These are phyloP conservation scores for Nannochloropsis gaditana DNA, from an alignment of 108 stramenopile genomes.

Conservation along the genomic window DNA sequence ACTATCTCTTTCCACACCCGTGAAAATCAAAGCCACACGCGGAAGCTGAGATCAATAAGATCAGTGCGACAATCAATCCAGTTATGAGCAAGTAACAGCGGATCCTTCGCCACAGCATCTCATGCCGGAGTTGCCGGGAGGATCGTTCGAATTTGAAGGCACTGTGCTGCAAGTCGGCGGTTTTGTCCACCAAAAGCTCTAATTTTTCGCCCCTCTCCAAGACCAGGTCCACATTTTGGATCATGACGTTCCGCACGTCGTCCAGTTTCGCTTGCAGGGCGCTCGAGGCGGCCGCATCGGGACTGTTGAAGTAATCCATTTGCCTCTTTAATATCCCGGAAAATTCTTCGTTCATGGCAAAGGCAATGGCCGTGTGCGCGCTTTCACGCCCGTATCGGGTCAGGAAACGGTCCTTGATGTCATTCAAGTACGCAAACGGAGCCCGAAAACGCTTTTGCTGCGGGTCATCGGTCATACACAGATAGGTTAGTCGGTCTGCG, in stretches of 20 bases:
- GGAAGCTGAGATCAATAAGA: slow-evolving; percentile 42
- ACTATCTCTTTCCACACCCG: not conserved
- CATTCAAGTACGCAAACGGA: slow-evolving; percentile 89
- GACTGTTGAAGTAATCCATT: slow-evolving; percentile 81
- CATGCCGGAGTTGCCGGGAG: slow-evolving; percentile 63
- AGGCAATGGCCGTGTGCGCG: slow-evolving; percentile 73
- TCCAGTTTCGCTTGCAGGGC: slow-evolving; percentile 82
- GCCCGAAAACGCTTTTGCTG: slow-evolving; percentile 66
- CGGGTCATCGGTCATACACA: slow-evolving; percentile 83
- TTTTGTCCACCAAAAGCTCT: slow-evolving; percentile 96
- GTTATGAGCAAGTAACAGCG: slow-evolving; percentile 55
- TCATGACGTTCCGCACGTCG: slow-evolving; percentile 88
- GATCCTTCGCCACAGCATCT: slow-evolving; percentile 82
- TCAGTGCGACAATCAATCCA: slow-evolving; percentile 58
- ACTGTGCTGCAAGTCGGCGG: slow-evolving; percentile 79
- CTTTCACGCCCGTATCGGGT: slow-evolving; percentile 63
- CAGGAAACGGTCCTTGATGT: slow-evolving; percentile 72
- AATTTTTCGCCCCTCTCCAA: slow-evolving; percentile 89
- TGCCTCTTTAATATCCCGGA: slow-evolving; percentile 62
- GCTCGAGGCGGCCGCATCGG: slow-evolving; percentile 49
- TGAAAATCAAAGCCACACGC: slow-evolving; percentile 26
- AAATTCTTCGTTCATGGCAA: slow-evolving; percentile 86
- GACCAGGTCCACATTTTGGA: slow-evolving; percentile 77
- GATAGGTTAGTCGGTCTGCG: slow-evolving; percentile 78
- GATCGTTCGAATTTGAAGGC: slow-evolving; percentile 85